Conservation (phyloP, 768 basidiomycete species). For the Austroboletus festivus region DNA sequence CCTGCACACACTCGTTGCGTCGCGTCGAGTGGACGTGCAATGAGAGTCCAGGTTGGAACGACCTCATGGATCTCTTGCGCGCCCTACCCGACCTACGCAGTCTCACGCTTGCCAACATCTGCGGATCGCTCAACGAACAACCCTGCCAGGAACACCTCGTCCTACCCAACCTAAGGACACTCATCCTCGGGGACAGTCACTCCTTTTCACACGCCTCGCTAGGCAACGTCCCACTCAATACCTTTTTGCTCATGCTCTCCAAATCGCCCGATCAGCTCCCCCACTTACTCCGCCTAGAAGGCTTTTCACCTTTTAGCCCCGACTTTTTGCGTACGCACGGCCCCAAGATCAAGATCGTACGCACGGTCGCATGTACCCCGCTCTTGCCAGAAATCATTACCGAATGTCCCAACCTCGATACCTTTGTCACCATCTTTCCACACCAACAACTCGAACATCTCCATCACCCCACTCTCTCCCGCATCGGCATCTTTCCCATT, state of each 20-base stretch:
- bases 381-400: constrained; percentile 38
- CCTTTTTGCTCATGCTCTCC: constrained; percentile 38
- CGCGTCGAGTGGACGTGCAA: constrained; percentile 46
- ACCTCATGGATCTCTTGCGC: constrained; percentile 38
- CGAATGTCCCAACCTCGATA: constrained; percentile 41
- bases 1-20: no score
- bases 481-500: constrained; percentile 45
- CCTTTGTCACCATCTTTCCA: constrained; percentile 38
- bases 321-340: constrained; percentile 43
- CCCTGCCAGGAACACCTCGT: constrained; percentile 22
- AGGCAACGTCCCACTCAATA: constrained; percentile 38
- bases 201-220: constrained; percentile 33
- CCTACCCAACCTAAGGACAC: constrained; percentile 39
- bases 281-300: constrained; percentile 40
- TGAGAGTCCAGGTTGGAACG: constrained; percentile 40
- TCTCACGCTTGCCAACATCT: constrained; percentile 41
- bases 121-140: constrained; percentile 29
- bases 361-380: constrained; percentile 34
- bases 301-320: constrained; percentile 39
- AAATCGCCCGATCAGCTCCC: constrained; percentile 36
- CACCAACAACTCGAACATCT: constrained; percentile 34
- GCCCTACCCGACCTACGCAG: constrained; percentile 35
- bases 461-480: constrained; percentile 37
- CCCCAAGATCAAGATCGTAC: constrained; percentile 38
- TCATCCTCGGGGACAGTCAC: constrained; percentile 38